Base-by-base conservation (phyloP, 768 basidiomycete species). In the Tricholomella constricta region DNA sequence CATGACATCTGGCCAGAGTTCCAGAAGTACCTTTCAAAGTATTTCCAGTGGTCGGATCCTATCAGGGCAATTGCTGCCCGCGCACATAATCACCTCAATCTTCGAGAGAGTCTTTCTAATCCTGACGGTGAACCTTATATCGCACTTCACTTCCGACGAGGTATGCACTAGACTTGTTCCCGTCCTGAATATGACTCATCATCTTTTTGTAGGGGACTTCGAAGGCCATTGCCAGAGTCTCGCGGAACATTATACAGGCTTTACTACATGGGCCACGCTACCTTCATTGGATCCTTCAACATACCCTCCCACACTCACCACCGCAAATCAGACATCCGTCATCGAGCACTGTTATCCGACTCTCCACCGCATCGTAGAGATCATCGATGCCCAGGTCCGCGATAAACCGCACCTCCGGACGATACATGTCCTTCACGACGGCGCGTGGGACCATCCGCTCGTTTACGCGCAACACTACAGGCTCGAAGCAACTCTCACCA, bases 201-300 rank as follows among this genome's bases (percentile, higher is more conserved):
- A 22, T 25, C 10, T 11, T 36, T 25, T 26, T 42, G 10, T 32
- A 75, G 72, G 73, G 12, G 77, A 78, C 42, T 78, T 80, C 52
- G 72, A 75, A 58, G 63, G 58, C 8, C 77, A 78, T 56, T 80
- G 78, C 31, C 53, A 69, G 38, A 62, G 52, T 38, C 69, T 78
- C 5, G 67, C 73, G 6, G 55, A 68, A 40, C 61, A 48, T 15
- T 63, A 66, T 22, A 62, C 64, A 9, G 75, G 75, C 9, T 78
- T 78, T 63, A 78, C 76, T 6, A 78, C 77, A 5, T 80, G 77
- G 78, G 73, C 72, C 6, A 78, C 76, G 6, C 72, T 80, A n/a
- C 77, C 76, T 14, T 12, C 61, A 15, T 60, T 80, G 10, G 48
- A 58, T 23, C 27, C 61, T 4, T 66, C 71, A 7, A 61, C 71